Base-by-base conservation (phyloP, 2,329 filamentous ascomycete species). In the Colletotrichum musicola region DNA sequence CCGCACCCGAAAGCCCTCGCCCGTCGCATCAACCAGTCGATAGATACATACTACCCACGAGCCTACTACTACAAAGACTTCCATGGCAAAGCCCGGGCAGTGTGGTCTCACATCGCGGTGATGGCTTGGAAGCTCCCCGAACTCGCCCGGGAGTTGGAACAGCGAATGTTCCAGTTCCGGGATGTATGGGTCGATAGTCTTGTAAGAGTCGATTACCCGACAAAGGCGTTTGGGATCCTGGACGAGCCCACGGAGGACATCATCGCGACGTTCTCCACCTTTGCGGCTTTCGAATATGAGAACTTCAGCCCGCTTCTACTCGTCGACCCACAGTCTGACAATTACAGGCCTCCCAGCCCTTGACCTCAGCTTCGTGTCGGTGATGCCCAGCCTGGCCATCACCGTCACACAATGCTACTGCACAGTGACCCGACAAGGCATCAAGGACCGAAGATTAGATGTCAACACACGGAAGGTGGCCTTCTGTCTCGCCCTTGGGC, bases 91-190 rank as follows among this genome's bases (percentile, higher is more conserved):
- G 30, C 57, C 3, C 20, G 46, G 35, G 9, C 35, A 4, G 42
- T 42, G 2, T 62, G 22, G 59, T 54, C 49, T 7, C 25, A 62
- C n/a, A 22, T 54, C 12, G 59, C 59, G 35, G 49, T n/a, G n/a
- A 27, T 54, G 6, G 40, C 49, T n/a, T 25, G 22, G 25, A 46
- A 13, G 6, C 59, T 62, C 1, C 38, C 35, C 10, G 40, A 12
- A 16, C 50, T 54, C 6, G 44, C 59, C 1, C 22, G 27, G n/a
- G 49, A 54, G 40, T 35, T 62, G 2, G 47, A 61, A 12, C 49
- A 54, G 1, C 49, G 54, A 6, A 54, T 62, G 58, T 20, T 54
- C 16, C 38, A 22, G 2, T 46, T 22, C 12, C 59, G 49, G 16
- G 49, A 49, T 25, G 35, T 61, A 12, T 61, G 53, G 9, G 20